Percentiles rank a stretch among this genome's conserved stretches.
phyloP scores from a whole-genome alignment of 257 asterid species.

The Ocimum tenuiflorum region DNA sequence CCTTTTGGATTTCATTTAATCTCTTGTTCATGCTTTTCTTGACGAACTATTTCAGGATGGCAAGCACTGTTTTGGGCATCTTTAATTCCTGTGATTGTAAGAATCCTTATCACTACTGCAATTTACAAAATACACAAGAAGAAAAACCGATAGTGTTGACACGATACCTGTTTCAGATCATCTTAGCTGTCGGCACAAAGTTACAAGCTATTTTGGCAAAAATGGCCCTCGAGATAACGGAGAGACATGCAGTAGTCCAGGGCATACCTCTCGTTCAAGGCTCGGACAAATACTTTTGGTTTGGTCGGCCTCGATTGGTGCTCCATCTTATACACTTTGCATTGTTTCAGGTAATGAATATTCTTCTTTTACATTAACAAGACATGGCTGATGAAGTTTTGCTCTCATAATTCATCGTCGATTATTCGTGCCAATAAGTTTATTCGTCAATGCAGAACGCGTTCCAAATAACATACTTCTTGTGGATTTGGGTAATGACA shows the following conservation, averaged over 20 bases:
- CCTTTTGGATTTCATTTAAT: background rate
- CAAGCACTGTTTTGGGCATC: slow-evolving; percentile 89
- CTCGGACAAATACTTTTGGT: slow-evolving; percentile 78
- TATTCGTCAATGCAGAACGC: slow-evolving; percentile 57
- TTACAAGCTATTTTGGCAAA: slow-evolving; percentile 69
- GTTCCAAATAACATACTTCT: slow-evolving; percentile 69
- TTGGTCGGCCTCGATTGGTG: slow-evolving; percentile 61
- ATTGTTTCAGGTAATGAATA: slow-evolving; percentile 63
- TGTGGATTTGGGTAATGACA: slow-evolving; percentile 79
- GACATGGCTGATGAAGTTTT: too few species aligned
- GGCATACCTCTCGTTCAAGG: slow-evolving; percentile 95
- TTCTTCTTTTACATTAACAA: too few species aligned
- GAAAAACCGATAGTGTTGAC: background rate
- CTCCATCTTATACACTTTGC: slow-evolving; percentile 77
- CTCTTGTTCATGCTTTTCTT: background rate
- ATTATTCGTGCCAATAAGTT: slow-evolving; percentile 15
- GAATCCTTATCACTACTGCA: slow-evolving; percentile 22
- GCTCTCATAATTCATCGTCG: too few species aligned
- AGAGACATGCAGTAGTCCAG: slow-evolving; percentile 81
- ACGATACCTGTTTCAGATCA: slow-evolving; percentile 39
- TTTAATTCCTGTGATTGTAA: slow-evolving; percentile 70
- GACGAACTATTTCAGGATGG: slow-evolving; percentile 54
- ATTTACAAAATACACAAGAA: background rate
- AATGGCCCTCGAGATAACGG: slow-evolving; percentile 82
- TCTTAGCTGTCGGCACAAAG: slow-evolving; percentile 84